Base-by-base conservation (phyloP, 768 basidiomycete species). In the Podaxis sp. region DNA sequence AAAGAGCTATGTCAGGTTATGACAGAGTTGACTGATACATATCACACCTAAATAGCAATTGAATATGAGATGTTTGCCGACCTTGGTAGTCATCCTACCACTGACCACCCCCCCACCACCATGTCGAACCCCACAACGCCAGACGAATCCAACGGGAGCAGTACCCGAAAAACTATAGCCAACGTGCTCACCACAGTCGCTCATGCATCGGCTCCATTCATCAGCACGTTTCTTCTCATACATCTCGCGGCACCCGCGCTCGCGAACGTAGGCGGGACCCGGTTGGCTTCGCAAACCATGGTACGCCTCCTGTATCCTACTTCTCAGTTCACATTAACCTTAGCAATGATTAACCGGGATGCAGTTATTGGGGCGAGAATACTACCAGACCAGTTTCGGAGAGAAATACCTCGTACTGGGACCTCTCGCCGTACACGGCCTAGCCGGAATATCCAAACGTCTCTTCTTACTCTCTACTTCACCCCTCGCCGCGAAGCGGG, bases 281-380 rank as follows among this genome's bases (percentile, higher is more conserved):
- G 74, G 9, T 68, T 86, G 14, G 80, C 91, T 6, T 92, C 90
- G 3, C 84, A 84, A 67, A 81, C 84, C 50, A 87, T 94, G 90
- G 93, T 91, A 61, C 60, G 84, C 73, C 3, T 9, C 37, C 35
- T 23, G n/a, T 18, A 21, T 9, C 48, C 23, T 27, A 28, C 21
- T 3, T 18, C 11, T 48, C 46, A 23, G 58, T n/a, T 16, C 9
- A 32, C 32, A n/a, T 14, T 50, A 50, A 35, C 27, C 32, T 1
- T 21, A 13, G 9, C n/a, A 5, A 55, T 55, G 36, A 55, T 35
- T 28, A 50, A 27, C 35, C 59, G n/a, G 35, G 38, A n/a, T 28
- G 46, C 65, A 94, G 91, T 76, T 95, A 47, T 77, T 95, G 11
- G 90, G 91, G 9, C 76, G 92, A 56, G 92, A 93, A 73, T 93